Percentiles rank a stretch among this genome's conserved stretches.
These are phyloP conservation scores for Porogramme epimiltina DNA, from an alignment of 1,284 basidiomycete species.

Conservation along the genomic window DNA sequence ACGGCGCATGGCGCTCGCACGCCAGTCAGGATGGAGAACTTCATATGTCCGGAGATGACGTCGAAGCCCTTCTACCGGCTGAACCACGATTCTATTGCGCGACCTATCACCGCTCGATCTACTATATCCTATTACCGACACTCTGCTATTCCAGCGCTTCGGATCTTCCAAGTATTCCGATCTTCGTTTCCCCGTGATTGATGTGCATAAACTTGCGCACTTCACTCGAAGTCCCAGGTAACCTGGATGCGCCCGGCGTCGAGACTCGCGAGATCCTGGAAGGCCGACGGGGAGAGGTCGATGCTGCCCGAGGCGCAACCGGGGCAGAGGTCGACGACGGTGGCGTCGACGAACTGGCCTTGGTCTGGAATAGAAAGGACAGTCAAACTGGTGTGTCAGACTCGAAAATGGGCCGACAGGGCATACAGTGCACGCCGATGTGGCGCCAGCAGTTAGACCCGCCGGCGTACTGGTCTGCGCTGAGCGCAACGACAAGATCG, in stretches of 20 bases:
- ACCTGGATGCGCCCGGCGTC: slow-evolving; percentile 7
- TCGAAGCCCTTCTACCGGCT: too few species aligned
- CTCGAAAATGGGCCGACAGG: neutral
- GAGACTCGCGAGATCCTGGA: slow-evolving; percentile 3
- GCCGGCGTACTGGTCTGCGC: slow-evolving; percentile 8
- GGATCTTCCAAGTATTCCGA: too few species aligned
- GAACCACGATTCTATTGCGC: too few species aligned
- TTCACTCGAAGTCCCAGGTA: slow-evolving; percentile 6
- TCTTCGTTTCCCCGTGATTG: too few species aligned
- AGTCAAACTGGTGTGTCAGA: neutral
- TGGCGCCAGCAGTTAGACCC: slow-evolving; percentile 15
- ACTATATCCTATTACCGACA: too few species aligned
- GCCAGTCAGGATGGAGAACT: too few species aligned
- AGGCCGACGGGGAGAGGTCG: neutral
- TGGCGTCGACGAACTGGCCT: slow-evolving; percentile 5
- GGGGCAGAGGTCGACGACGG: slow-evolving; percentile 10
- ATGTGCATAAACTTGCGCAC: too few species aligned
- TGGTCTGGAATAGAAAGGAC: slow-evolving; percentile 2
- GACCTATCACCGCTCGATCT: too few species aligned
- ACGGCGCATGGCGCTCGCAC: too few species aligned
- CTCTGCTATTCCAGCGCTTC: too few species aligned
- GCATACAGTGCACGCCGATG: neutral
- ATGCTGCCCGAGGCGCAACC: slow-evolving; percentile 6
- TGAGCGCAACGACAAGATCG: slow-evolving; percentile 18
- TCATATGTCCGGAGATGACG: too few species aligned